A percentile compares a stretch with the other conserved stretches of the same genome.
These are phyloP conservation scores for Ceratocystis albifundus DNA, from an alignment of 2,329 filamentous ascomycete genomes.

Conservation along the genomic window DNA sequence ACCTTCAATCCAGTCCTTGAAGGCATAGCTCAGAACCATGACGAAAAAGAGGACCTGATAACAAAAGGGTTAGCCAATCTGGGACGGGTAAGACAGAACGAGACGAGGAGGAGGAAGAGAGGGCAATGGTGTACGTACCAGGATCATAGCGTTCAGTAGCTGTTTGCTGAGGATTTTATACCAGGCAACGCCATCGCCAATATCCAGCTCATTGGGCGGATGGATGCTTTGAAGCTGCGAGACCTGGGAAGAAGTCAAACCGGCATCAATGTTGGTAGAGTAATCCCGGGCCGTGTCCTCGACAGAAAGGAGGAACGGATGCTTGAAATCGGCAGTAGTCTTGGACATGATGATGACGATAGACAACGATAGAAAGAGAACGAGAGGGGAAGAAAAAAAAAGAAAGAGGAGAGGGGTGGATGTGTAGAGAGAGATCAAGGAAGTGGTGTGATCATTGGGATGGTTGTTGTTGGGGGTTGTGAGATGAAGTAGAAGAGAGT, in stretches of 20 bases:
- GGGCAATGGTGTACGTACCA: slow-evolving; percentile 43
- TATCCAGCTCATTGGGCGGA: slow-evolving; percentile 59
- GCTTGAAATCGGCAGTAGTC: slow-evolving; percentile 29
- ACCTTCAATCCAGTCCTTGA: slow-evolving; percentile 56
- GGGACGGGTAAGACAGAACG: slow-evolving; percentile 33
- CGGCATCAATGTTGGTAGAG: slow-evolving; percentile 53
- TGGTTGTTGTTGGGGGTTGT: neutral
- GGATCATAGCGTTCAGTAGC: slow-evolving; percentile 65
- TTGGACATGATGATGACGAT: slow-evolving; percentile 12
- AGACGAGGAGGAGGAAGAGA: slow-evolving; percentile 36
- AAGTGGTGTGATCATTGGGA: slow-evolving; percentile 14
- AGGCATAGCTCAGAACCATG: slow-evolving; percentile 59
- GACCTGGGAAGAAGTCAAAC: slow-evolving; percentile 51
- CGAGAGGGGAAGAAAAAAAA: neutral
- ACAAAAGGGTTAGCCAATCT: neutral
- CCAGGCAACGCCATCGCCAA: slow-evolving; percentile 55
- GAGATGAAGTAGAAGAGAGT: neutral
- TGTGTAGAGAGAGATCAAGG: neutral
- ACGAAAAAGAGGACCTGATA: slow-evolving; percentile 60
- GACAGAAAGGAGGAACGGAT: slow-evolving; percentile 50
- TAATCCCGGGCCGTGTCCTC: slow-evolving; percentile 52
- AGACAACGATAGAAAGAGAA: neutral
- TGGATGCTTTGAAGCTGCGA: slow-evolving; percentile 46
- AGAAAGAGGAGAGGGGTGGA: neutral
- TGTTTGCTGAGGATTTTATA: slow-evolving; percentile 63